A percentile compares a stretch with the other conserved stretches of the same genome.
Conservation (phyloP, 495 filamentous ascomycete genomes). For the Sphaerosporella brunnea region DNA sequence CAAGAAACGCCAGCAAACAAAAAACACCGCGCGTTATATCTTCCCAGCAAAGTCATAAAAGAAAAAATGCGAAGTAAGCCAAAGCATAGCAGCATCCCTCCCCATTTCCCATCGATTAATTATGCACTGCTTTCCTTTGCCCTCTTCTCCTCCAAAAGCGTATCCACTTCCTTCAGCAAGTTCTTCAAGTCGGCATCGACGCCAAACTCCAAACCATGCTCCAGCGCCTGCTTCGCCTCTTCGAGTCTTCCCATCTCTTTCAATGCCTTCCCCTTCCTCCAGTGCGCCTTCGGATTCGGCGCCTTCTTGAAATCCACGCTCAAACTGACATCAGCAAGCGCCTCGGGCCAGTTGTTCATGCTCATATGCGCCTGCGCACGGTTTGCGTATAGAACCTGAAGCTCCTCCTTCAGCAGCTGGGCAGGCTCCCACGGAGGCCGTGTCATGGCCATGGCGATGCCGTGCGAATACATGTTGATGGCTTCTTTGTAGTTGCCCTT, state of each 20-base stretch:
- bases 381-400: conserved; percentile 61
- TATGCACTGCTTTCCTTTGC: not conserved
- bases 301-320: conserved; percentile 77
- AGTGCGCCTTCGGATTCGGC: conserved; percentile 89
- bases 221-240: conserved; percentile 62
- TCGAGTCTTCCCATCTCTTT: conserved; percentile 76
- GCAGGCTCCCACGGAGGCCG: conserved; percentile 77
- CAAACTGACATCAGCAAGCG: conserved; percentile 58
- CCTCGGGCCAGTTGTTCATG: conserved; percentile 62
- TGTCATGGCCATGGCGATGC: conserved; percentile 67
- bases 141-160: conserved; percentile 6
- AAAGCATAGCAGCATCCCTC: not conserved
- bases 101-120: not conserved
- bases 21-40: not conserved
- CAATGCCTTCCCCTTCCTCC: conserved; percentile 62
- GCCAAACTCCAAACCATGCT: conserved; percentile 60
- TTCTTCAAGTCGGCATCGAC: conserved; percentile 49
- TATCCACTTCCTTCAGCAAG: conserved; percentile 48
- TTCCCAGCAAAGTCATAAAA: not conserved
- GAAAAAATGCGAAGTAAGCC: not conserved
- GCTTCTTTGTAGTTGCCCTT: conserved; percentile 59
- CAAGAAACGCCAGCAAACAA: not conserved
- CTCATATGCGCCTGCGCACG: conserved; percentile 82
- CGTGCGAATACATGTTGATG: conserved; percentile 60
- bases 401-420: conserved; percentile 64